Percentiles rank a stretch among this genome's conserved stretches.
phyloP scores from a whole-genome alignment of 2,329 filamentous ascomycete species.

The Conoideocrella luteorostrata region DNA sequence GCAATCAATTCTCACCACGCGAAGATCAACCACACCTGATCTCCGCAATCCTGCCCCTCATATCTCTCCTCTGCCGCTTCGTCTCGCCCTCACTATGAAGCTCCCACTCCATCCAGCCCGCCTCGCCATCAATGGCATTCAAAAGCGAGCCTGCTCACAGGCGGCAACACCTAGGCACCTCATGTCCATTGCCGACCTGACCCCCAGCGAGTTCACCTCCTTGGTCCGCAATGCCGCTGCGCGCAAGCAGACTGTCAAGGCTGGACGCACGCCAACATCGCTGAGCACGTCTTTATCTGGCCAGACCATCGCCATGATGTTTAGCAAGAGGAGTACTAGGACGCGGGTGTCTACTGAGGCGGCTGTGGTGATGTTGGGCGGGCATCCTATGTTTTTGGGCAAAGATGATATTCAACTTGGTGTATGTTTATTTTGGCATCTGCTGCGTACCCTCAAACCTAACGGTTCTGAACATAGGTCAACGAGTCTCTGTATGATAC shows the following conservation, averaged over 20 bases:
- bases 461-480: conserved; percentile 49
- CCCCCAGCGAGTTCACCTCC: conserved; percentile 68
- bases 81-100: conserved; percentile 24
- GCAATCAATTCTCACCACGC: no score
- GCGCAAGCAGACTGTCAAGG: conserved; percentile 73
- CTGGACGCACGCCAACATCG: conserved; percentile 45
- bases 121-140: conserved; percentile 27
- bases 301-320: conserved; percentile 88
- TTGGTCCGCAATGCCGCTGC: conserved; percentile 76
- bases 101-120: conserved; percentile 26
- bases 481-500: conserved; percentile 97
- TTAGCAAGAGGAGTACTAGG: conserved; percentile 90
- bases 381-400: conserved; percentile 92
- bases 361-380: conserved; percentile 80
- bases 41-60: no score
- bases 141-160: conserved; percentile 38
- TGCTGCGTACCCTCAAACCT: no score
- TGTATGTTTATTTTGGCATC: no score
- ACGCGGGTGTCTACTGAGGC: conserved; percentile 92
- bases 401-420: conserved; percentile 95
- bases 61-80: not conserved
- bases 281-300: conserved; percentile 61
- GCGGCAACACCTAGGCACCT: conserved; percentile 64
- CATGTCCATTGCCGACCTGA: conserved; percentile 84
- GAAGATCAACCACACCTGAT: no score